Evolutionary conservation across 2,329 filamentous ascomycete species (phyloP).

Genomic region (Colletotrichum spinosum): DNA sequence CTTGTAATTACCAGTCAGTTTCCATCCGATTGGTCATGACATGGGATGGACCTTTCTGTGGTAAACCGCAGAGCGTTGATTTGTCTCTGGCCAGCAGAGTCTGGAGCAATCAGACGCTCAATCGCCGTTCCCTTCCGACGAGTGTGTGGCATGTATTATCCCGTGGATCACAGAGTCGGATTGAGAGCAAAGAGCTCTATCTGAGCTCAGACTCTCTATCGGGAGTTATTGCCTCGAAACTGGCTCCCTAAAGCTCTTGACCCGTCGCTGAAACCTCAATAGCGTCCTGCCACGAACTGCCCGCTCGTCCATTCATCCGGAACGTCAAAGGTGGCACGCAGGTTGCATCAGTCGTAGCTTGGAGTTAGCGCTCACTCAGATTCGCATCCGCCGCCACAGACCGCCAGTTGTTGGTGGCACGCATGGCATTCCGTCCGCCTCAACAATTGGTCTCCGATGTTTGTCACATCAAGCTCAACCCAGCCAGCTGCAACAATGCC

Average conservation of each 20-base stretch:
- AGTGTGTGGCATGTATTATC: no score
- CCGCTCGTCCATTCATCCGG: background rate
- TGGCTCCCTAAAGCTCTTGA: background rate
- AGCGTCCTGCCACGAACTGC: background rate
- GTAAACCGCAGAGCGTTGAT: no score
- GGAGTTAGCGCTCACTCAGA: background rate
- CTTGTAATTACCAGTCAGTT: background rate
- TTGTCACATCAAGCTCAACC: no score
- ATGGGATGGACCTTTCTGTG: no score
- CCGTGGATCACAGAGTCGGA: no score
- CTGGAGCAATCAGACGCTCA: no score
- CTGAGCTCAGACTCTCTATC: background rate
- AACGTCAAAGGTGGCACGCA: background rate
- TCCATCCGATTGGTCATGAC: no score
- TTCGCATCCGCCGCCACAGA: background rate
- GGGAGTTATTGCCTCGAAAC: constrained; percentile 7
- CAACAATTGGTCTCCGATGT: no score
- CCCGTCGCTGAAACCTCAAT: background rate
- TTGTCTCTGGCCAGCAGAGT: no score
- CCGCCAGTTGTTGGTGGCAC: background rate
- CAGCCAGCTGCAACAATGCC: background rate
- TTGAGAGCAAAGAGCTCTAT: no score
- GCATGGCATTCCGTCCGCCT: background rate
- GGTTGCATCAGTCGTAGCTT: background rate
- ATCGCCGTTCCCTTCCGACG: no score